phyloP scores from a whole-genome alignment of 2,329 filamentous ascomycete genomes.

The Neurospora sp. region DNA sequence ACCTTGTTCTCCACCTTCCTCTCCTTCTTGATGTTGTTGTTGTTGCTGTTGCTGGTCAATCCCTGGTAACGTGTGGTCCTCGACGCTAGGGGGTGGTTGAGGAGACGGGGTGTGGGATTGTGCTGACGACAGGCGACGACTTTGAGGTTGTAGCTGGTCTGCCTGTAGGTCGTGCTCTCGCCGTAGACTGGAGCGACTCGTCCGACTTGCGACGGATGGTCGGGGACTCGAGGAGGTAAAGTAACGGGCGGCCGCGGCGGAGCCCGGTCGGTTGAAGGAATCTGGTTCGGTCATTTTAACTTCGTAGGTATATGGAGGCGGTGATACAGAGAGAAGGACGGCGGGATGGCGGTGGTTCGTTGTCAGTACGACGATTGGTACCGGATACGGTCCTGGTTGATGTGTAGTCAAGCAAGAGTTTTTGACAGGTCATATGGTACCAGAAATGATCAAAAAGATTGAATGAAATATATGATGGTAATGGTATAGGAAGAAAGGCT shows the following conservation, averaged over 20 bases:
- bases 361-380: background rate
- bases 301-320: background rate
- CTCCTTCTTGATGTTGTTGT: background rate
- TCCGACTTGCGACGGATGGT: slow-evolving; percentile 16
- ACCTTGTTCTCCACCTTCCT: background rate
- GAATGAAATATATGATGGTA: background rate
- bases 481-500: background rate
- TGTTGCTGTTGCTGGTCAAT: background rate
- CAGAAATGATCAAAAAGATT: background rate
- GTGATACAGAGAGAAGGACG: background rate
- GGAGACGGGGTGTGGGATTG: slow-evolving; percentile 12
- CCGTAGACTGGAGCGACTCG: slow-evolving; percentile 16
- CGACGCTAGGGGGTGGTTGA: slow-evolving; percentile 4
- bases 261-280: slow-evolving; percentile 13
- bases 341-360: background rate
- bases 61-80: background rate
- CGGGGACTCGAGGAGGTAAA: slow-evolving; percentile 15
- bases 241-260: slow-evolving; percentile 13
- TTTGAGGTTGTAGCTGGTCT: slow-evolving; percentile 3
- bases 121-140: slow-evolving; percentile 7
- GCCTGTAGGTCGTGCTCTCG: slow-evolving; percentile 14
- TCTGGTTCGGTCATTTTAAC: slow-evolving; percentile 16
- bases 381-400: background rate
- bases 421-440: background rate
- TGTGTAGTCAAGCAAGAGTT: background rate